Base-by-base conservation (phyloP, 192 early-diverging fungal species). In the Backusella tuberculispora region DNA sequence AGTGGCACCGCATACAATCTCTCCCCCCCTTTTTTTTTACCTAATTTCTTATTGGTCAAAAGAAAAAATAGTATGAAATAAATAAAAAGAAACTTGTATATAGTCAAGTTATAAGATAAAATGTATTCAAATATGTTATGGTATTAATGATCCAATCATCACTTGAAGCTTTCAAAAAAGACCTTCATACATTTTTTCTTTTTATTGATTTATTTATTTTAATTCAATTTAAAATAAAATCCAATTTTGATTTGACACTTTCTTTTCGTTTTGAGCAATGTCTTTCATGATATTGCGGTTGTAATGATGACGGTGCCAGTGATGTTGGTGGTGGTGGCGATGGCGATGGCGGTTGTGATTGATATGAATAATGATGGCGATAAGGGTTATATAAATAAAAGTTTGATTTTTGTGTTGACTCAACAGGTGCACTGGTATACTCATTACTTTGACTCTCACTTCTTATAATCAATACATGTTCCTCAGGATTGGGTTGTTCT, bases 211-310 rank as follows among this genome's bases (percentile, higher is more conserved):
- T 43, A 43, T 6, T 64, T 37, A 64, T 37, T 64, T 14, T 66
- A 17, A 14, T 46, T 69, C 26, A 69, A 15, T 69, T 69, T 24
- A 69, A 69, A 45, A 69, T 69, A 37, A 69, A 69, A n/a, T 69
- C 68, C 13, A 69, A 29, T 17, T 69, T 69, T 13, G 68, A 40
- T 29, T 69, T 69, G 15, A 29, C 13, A 69, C 68, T 47, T 34
- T 63, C 21, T 29, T 63, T 63, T 63, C 63, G 24, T 37, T 63
- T 63, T 10, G 46, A 1, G 3, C 1, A 14, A 14, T 47, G 3
- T 47, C 9, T 47, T 47, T 34, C 29, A 34, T 10, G 46, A 63
- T 7, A 6, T 63, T 63, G 63, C 14, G 21, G 63, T 19, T 60
- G 56, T 9, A 34, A 34, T 60, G 56, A 9, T 37, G 21, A 15